phyloP scores from a whole-genome alignment of 805 yeast genomes.

The Zygotorulaspora danielsina region DNA sequence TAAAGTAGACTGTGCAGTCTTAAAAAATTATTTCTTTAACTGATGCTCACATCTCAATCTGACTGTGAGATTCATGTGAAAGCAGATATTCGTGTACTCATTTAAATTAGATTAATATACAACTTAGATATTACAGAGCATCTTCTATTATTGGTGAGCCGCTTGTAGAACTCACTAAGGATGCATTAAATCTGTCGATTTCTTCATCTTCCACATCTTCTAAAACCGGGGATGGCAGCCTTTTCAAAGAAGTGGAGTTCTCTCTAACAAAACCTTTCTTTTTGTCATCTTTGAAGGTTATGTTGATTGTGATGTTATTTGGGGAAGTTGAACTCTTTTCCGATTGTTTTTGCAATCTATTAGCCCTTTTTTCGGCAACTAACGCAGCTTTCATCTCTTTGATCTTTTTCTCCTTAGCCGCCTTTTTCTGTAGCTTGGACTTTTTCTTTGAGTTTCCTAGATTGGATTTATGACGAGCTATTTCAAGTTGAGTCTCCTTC shows the following conservation, averaged over 20 bases:
- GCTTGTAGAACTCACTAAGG: slow-evolving; percentile 23
- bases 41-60: too few species aligned
- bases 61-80: too few species aligned
- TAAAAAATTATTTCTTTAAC: too few species aligned
- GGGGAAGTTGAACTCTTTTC: slow-evolving; percentile 7
- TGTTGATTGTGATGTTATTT: slow-evolving; percentile 9
- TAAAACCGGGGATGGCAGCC: slow-evolving; percentile 20
- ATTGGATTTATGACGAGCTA: background rate
- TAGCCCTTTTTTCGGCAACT: slow-evolving; percentile 8
- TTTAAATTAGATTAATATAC: too few species aligned
- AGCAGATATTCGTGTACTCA: too few species aligned
- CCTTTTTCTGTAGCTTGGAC: slow-evolving; percentile 3
- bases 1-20: too few species aligned
- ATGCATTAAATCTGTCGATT: slow-evolving; percentile 24
- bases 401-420: slow-evolving; percentile 4
- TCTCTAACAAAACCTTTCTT: background rate
- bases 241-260: slow-evolving; percentile 8
- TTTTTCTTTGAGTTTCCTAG: slow-evolving; percentile 5
- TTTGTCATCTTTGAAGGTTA: slow-evolving; percentile 6
- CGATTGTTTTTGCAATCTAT: slow-evolving; percentile 5
- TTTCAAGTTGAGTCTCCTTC: too few species aligned
- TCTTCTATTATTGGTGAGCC: slow-evolving; percentile 32
- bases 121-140: slow-evolving; percentile 13
- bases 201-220: slow-evolving; percentile 38
- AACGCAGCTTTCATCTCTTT: slow-evolving; percentile 9